Evolutionary conservation across 1,139 yeast species (phyloP).

Genomic region (Pichia sp.): DNA sequence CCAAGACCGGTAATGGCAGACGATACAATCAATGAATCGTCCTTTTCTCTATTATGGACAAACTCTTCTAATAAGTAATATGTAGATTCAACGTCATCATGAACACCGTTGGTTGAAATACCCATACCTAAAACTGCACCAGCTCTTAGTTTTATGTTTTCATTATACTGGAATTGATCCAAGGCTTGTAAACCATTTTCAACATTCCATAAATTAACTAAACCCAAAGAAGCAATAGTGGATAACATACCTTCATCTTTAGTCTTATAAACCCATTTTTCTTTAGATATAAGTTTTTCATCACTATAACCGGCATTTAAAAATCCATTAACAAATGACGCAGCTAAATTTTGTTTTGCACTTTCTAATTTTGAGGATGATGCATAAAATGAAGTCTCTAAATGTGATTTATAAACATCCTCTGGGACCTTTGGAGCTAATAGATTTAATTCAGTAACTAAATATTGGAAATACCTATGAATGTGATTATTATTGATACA

Average conservation of each 20-base stretch:
- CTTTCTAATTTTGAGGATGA: slow-evolving; percentile 71
- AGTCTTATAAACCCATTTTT: slow-evolving; percentile 81
- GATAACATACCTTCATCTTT: slow-evolving; percentile 92
- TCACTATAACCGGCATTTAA: slow-evolving; percentile 85
- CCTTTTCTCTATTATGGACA: slow-evolving; percentile 39
- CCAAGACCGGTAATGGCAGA: slow-evolving; percentile 91
- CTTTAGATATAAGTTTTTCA: slow-evolving; percentile 74
- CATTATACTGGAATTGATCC: slow-evolving; percentile 83
- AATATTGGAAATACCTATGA: slow-evolving; percentile 72
- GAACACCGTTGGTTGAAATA: slow-evolving; percentile 88
- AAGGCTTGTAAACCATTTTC: slow-evolving; percentile 84
- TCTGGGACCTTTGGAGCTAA: slow-evolving; percentile 90
- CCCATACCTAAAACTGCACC: slow-evolving; percentile 97
- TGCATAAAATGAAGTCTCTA: slow-evolving; percentile 51
- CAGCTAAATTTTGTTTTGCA: slow-evolving; percentile 94
- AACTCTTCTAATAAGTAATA: slow-evolving; percentile 79
- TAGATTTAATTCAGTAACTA: slow-evolving; percentile 81
- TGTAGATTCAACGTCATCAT: slow-evolving; percentile 94
- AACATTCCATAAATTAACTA: slow-evolving; percentile 86
- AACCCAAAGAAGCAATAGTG: slow-evolving; percentile 88
- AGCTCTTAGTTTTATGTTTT: slow-evolving; percentile 84
- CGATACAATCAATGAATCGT: slow-evolving; percentile 48
- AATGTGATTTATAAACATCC: slow-evolving; percentile 86
- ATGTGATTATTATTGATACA: slow-evolving; percentile 75
- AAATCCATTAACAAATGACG: slow-evolving; percentile 87